A percentile compares a stretch with the other conserved stretches of the same genome.
phyloP scores from a whole-genome alignment of 2,329 filamentous ascomycete species.

The Aspergillus fumigatiaffinis region DNA sequence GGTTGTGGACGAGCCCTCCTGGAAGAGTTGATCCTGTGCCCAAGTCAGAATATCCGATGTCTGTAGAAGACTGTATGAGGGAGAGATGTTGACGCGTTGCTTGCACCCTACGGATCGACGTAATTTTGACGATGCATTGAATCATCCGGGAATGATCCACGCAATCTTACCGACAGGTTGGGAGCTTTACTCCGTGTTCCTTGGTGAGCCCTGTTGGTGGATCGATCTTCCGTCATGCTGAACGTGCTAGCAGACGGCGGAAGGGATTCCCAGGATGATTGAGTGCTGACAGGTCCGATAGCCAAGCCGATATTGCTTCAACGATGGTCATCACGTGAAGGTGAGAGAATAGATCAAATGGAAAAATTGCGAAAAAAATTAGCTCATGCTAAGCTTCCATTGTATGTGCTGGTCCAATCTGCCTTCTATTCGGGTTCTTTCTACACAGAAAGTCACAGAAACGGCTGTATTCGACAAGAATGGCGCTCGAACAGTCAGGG shows the following conservation, averaged over 20 bases:
- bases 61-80: neutral
- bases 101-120: neutral
- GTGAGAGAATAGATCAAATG: neutral
- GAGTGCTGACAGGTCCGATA: neutral
- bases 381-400: neutral
- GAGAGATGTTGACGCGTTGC: neutral
- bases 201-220: neutral
- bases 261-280: neutral
- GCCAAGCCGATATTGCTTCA: neutral
- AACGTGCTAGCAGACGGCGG: neutral
- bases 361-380: neutral
- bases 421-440: constrained; percentile 15
- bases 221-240: neutral
- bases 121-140: neutral
- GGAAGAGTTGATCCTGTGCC: neutral
- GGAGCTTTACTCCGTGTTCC: neutral
- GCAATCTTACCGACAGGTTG: neutral
- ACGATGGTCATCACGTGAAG: neutral
- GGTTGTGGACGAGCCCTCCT: neutral
- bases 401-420: constrained; percentile 9
- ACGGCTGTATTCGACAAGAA: constrained; percentile 6
- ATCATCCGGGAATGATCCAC: neutral
- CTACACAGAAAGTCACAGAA: constrained; percentile 10
- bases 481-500: constrained; percentile 11
- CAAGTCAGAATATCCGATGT: neutral